These are phyloP conservation scores for Teunomyces pallodes DNA, from an alignment of 805 yeast genomes.

Conservation along the genomic window DNA sequence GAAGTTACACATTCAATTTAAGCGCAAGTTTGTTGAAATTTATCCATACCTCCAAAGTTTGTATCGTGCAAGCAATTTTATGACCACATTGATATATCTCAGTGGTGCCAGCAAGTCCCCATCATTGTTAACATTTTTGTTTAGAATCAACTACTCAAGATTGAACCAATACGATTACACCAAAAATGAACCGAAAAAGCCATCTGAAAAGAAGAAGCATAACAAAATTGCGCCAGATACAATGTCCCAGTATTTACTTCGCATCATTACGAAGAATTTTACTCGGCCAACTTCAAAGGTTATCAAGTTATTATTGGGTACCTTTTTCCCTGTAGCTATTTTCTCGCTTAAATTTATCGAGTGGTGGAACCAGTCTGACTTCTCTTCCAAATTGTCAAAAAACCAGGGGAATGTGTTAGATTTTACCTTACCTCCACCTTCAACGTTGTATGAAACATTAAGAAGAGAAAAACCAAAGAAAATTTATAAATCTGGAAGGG, in stretches of 20 bases:
- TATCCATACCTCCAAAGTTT: slow-evolving; percentile 60
- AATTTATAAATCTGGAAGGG: slow-evolving; percentile 27
- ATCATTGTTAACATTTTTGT: slow-evolving; percentile 55
- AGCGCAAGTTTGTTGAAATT: slow-evolving; percentile 47
- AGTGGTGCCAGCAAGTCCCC: slow-evolving; percentile 67
- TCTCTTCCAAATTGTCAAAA: slow-evolving; percentile 56
- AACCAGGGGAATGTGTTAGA: slow-evolving; percentile 46
- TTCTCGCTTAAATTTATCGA: slow-evolving; percentile 81
- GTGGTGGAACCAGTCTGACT: slow-evolving; percentile 87
- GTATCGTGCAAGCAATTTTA: slow-evolving; percentile 48
- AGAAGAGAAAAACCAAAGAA: slow-evolving; percentile 15
- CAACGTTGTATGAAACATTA: slow-evolving; percentile 19
- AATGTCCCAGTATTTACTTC: slow-evolving; percentile 31
- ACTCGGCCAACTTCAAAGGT: slow-evolving; percentile 31
- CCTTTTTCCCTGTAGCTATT: slow-evolving; percentile 76
- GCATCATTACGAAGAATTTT: slow-evolving; percentile 18
- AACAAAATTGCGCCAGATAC: slow-evolving; percentile 43
- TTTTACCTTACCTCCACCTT: slow-evolving; percentile 48
- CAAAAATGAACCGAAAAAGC: slow-evolving; percentile 27
- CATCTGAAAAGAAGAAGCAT: slow-evolving; percentile 10
- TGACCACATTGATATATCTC: slow-evolving; percentile 61
- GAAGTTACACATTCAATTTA: slow-evolving; percentile 25
- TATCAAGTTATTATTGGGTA: slow-evolving; percentile 35
- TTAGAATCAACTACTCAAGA: slow-evolving; percentile 65
- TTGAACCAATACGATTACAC: slow-evolving; percentile 51